Base-by-base conservation (phyloP, 2,329 filamentous ascomycete species). In the Sporothrix luriei region DNA sequence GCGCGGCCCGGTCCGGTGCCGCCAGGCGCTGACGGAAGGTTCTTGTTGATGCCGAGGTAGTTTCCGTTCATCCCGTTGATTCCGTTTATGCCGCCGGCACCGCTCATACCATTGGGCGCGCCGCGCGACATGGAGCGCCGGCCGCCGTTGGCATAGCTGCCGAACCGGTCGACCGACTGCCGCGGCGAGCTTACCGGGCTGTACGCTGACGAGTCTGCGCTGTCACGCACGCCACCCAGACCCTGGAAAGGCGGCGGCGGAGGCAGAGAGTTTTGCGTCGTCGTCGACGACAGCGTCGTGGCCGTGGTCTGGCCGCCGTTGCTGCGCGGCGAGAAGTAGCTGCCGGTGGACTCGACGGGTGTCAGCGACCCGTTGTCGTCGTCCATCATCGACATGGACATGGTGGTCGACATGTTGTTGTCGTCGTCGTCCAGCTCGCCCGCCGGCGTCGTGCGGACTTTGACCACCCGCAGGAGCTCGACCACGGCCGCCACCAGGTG, bases 401-500 rank as follows among this genome's bases (percentile, higher is more conserved):
- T 40, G 55, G 29, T 43, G 4, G 24, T 33, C 3, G 38, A 43
- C 38, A 46, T 62, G 57, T 68, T 84, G 67, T 93, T 90, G 66
- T 93, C 90, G 13, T 93, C 90, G 26, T 91, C 88, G 68, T 93
- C 90, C n/a, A 95, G 81, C 76, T 96, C 92, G 59, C 88, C 88
- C 1, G 85, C 84, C 1, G 91, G 89, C 0, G 92, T 95, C 10
- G 88, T 84, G 43, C 91, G 87, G 73, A 98, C 92, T 80, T 97
- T 97, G 76, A 93, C 93, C 5, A 87, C 82, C 64, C 92, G 90
- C 68, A 97, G 84, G 16, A 98, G 85, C 75, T 97, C 94, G 24
- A 99, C 89, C 29, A 98, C 85, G 2, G 94, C 89, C 4, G 91
- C 89, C 1, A 93, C 92, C 48, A 98, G 84, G 79, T 99, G 93